Percentiles rank a stretch among this genome's conserved stretches.
Evolutionary conservation across 2,329 filamentous ascomycete species (phyloP).

Genomic region (Colletotrichum graminicola): DNA sequence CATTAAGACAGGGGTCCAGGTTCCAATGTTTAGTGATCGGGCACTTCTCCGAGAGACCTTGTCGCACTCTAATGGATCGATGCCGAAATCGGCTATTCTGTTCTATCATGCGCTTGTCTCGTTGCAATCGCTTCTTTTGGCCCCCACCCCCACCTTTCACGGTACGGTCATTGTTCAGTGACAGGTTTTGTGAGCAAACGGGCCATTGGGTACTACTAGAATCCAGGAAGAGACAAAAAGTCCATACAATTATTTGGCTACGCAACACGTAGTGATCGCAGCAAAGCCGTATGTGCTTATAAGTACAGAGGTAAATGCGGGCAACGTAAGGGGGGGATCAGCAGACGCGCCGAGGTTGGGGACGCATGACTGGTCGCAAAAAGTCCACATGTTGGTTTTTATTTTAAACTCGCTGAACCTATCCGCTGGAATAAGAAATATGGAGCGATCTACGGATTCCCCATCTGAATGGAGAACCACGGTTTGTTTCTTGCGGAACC

Average conservation of each 20-base stretch:
- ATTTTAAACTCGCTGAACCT: neutral
- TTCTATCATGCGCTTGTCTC: neutral
- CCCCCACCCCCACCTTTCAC: neutral
- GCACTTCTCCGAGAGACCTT: neutral
- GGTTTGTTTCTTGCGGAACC: neutral
- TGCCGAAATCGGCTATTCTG: neutral
- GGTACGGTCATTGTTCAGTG: neutral
- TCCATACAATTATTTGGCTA: neutral
- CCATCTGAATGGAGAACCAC: neutral
- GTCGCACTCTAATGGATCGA: neutral
- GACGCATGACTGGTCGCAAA: neutral
- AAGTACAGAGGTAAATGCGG: neutral
- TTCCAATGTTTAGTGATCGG: neutral
- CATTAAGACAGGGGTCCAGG: slow-evolving; percentile 10
- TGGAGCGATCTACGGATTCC: neutral
- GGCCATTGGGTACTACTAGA: neutral
- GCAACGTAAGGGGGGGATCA: neutral
- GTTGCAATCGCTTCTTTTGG: neutral
- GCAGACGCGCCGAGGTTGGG: neutral
- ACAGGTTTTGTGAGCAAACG: neutral
- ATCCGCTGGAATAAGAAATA: neutral
- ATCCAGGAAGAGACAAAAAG: neutral
- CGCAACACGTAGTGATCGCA: too few relatives aligned
- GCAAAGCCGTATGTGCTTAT: neutral
- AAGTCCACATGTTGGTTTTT: neutral